phyloP scores from a whole-genome alignment of 163 green algal genomes.

The Volvox carteri region DNA sequence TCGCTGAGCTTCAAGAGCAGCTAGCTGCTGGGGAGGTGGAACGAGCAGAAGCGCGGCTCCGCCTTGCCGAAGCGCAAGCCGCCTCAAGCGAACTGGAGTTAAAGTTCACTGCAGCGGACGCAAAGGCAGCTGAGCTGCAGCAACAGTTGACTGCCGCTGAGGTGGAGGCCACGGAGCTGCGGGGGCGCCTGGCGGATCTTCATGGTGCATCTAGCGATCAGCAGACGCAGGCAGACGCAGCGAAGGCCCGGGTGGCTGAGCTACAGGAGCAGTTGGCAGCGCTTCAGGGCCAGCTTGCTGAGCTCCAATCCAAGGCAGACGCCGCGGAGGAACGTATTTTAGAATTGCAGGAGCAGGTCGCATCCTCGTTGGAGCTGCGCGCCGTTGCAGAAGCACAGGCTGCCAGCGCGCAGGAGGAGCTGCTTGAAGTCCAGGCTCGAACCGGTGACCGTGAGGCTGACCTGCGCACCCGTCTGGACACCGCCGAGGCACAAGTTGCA shows the following conservation, averaged over 20 bases:
- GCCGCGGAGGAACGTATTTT: neutral
- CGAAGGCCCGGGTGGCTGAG: neutral
- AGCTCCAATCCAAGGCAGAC: neutral
- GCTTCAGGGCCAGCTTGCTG: neutral
- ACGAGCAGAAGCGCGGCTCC: neutral
- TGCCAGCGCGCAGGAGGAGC: neutral
- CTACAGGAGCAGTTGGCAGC: neutral
- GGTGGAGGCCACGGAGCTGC: neutral
- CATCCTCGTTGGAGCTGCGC: neutral
- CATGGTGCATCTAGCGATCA: neutral
- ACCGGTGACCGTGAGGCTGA: constrained; percentile 18
- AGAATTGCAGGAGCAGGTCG: neutral
- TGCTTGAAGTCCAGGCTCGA: constrained; percentile 19
- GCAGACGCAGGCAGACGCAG: neutral
- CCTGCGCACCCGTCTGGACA: constrained; percentile 19
- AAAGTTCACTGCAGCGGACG: neutral
- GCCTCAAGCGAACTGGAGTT: neutral
- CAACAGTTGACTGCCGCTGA: constrained; percentile 14
- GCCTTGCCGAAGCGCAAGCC: neutral
- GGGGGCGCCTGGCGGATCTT: neutral
- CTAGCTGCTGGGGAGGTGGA: neutral
- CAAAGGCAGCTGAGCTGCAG: neutral
- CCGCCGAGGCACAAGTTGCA: constrained; percentile 45
- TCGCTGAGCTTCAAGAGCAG: neutral
- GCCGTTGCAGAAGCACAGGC: constrained; percentile 1